A percentile compares a stretch with the other conserved stretches of the same genome.
Conservation (phyloP, 495 filamentous ascomycete genomes). For the Lasiosphaeria hispida region DNA sequence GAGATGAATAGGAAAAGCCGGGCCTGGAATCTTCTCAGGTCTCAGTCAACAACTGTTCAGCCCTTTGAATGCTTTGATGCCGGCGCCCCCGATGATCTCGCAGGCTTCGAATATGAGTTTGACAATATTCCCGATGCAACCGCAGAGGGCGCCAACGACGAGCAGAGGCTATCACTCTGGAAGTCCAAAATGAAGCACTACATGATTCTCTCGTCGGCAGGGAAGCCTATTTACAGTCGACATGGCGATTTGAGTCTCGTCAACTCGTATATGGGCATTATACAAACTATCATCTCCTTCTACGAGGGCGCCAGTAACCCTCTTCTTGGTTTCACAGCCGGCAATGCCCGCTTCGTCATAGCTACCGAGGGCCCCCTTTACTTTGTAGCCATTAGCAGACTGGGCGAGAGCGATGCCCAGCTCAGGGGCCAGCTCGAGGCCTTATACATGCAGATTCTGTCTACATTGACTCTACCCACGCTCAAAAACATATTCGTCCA, state of each 20-base stretch:
- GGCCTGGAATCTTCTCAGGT: constrained; percentile 58
- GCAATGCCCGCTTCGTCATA: constrained; percentile 79
- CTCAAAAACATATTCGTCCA: constrained; percentile 85
- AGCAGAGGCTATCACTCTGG: constrained; percentile 68
- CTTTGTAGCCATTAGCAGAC: constrained; percentile 85
- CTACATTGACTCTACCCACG: constrained; percentile 88
- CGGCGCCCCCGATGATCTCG: constrained; percentile 52
- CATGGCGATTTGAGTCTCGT: constrained; percentile 88
- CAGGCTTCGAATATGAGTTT: constrained; percentile 73
- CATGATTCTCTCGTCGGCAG: constrained; percentile 90
- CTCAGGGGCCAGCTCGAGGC: constrained; percentile 86
- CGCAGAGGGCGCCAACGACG: constrained; percentile 55
- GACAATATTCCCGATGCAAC: constrained; percentile 68
- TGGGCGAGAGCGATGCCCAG: constrained; percentile 87
- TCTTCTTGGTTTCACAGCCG: constrained; percentile 79
- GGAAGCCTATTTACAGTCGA: constrained; percentile 96
- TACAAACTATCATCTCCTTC: constrained; percentile 97
- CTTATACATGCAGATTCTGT: constrained; percentile 96
- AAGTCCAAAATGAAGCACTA: constrained; percentile 93
- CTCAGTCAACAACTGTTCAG: constrained; percentile 56
- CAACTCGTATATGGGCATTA: constrained; percentile 90
- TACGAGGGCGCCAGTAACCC: constrained; percentile 76
- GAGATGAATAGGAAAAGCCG: constrained; percentile 55
- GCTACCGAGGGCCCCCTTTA: constrained; percentile 81
- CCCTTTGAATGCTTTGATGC: constrained; percentile 51